A percentile compares a stretch with the other conserved stretches of the same genome.
These are phyloP conservation scores for Aspergillus bridgeri DNA, from an alignment of 495 filamentous ascomycete species.

Conservation along the genomic window DNA sequence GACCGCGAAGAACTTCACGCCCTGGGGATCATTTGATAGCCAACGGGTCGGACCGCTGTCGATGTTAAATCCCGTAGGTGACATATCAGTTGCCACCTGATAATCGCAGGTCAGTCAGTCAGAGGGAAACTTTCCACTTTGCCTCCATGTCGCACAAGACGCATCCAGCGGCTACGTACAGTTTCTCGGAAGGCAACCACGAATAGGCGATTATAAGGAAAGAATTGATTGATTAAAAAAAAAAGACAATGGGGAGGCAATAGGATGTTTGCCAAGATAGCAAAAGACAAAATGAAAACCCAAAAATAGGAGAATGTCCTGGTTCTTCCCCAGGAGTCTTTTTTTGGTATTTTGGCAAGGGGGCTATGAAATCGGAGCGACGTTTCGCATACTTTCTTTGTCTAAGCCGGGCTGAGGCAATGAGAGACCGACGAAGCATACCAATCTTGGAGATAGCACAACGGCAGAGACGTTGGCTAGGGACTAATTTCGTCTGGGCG, in stretches of 20 bases:
- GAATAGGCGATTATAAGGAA: constrained; percentile 21
- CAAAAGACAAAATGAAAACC: background rate
- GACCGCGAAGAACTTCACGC: too few species aligned
- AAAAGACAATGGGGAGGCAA: background rate
- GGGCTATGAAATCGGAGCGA: background rate
- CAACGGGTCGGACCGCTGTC: background rate
- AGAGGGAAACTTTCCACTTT: background rate
- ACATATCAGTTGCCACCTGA: too few species aligned
- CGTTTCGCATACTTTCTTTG: background rate
- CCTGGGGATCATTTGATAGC: background rate
- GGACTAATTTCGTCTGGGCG: background rate
- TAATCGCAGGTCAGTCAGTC: background rate
- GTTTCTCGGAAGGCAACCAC: constrained; percentile 18
- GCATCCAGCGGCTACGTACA: constrained; percentile 26
- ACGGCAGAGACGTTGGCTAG: background rate
- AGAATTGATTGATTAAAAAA: constrained; percentile 6
- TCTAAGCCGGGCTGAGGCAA: background rate
- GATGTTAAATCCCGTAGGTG: background rate
- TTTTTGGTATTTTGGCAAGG: background rate
- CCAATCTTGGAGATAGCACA: background rate
- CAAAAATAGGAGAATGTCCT: background rate
- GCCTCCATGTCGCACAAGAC: constrained; percentile 20
- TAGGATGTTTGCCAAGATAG: constrained; percentile 2
- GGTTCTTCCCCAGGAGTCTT: background rate
- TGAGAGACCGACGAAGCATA: background rate